Conservation (phyloP, 192 early-diverging fungal genomes). For the Lunasporangiospora selenospora region DNA sequence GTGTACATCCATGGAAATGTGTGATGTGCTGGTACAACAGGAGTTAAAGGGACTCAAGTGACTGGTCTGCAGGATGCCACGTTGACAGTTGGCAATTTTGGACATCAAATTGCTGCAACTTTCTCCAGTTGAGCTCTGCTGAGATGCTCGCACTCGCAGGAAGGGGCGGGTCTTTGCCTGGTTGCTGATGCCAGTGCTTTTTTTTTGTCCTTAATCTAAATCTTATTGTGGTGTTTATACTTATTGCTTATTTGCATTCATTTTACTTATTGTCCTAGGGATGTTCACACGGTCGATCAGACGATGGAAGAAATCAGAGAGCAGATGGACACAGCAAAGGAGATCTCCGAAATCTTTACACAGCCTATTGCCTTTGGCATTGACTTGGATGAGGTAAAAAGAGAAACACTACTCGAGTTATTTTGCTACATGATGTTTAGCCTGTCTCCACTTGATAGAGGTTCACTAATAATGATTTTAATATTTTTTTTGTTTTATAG, state of each 20-base stretch:
- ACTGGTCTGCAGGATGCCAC: too few relatives aligned
- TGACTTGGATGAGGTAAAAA: constrained; percentile 84
- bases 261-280: constrained; percentile 53
- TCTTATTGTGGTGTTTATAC: neutral
- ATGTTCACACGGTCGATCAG: constrained; percentile 94
- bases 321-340: constrained; percentile 96
- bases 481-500: constrained; percentile 18
- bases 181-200: too few relatives aligned
- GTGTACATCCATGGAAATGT: too few relatives aligned
- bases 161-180: too few relatives aligned
- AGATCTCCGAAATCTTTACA: constrained; percentile 92
- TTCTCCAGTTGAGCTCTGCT: too few relatives aligned
- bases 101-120: too few relatives aligned
- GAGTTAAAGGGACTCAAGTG: too few relatives aligned
- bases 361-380: constrained; percentile 85
- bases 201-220: too few relatives aligned
- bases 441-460: neutral
- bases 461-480: neutral
- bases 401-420: neutral
- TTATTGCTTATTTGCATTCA: neutral
- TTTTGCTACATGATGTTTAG: neutral
- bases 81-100: too few relatives aligned
- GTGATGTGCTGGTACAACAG: too few relatives aligned
- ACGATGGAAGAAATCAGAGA: constrained; percentile 98
- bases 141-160: too few relatives aligned